phyloP scores from a whole-genome alignment of 768 basidiomycete genomes.

The Pisolithus microcarpus region DNA sequence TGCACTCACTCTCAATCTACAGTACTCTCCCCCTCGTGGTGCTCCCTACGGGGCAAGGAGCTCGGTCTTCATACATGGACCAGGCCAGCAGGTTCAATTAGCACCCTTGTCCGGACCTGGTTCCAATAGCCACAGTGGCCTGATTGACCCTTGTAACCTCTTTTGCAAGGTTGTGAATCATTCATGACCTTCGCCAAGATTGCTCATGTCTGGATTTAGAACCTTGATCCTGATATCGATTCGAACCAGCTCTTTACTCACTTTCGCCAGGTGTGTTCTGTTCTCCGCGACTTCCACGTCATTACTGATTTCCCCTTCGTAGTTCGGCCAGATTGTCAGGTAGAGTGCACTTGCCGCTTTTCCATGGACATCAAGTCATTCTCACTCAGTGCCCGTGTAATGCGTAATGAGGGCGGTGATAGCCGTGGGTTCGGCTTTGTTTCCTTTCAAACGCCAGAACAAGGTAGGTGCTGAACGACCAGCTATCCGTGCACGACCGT shows the following conservation, averaged over 20 bases:
- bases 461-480: slow-evolving; percentile 42
- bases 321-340: slow-evolving; percentile 91
- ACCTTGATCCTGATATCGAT: slow-evolving; percentile 77
- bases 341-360: slow-evolving; percentile 23
- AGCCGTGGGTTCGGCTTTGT: slow-evolving; percentile 91
- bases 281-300: neutral
- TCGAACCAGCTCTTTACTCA: slow-evolving; percentile 78
- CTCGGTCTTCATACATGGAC: slow-evolving; percentile 69
- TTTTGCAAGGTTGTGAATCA: slow-evolving; percentile 66
- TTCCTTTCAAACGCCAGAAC: slow-evolving; percentile 74
- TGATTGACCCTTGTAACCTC: slow-evolving; percentile 86
- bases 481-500: neutral
- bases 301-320: slow-evolving; percentile 13
- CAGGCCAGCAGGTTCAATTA: slow-evolving; percentile 84
- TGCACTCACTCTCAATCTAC: slow-evolving; percentile 2
- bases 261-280: slow-evolving; percentile 58
- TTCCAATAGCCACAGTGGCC: slow-evolving; percentile 75
- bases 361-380: neutral
- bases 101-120: slow-evolving; percentile 70
- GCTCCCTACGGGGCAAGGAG: slow-evolving; percentile 40
- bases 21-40: slow-evolving; percentile 67
- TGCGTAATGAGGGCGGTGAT: slow-evolving; percentile 77
- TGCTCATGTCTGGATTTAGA: slow-evolving; percentile 37
- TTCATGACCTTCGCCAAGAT: neutral
- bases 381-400: slow-evolving; percentile 71